Evolutionary conservation across 257 asterid genomes (phyloP), one percentile per base, ranked within the genome.

Genomic region (Phtheirospermum japonicum): DNA sequence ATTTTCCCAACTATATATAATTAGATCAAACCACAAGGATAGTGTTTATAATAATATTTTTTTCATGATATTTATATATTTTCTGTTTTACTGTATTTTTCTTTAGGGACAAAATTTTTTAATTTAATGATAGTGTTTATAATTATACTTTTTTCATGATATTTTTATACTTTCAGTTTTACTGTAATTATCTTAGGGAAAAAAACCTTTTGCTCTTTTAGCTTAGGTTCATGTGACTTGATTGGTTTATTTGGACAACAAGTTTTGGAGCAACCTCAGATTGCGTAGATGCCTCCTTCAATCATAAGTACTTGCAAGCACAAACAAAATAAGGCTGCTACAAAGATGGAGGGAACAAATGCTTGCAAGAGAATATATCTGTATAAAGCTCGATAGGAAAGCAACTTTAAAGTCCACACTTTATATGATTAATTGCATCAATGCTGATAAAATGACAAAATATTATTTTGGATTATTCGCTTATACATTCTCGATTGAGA

Each of bases 381-480:
- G 16, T 54, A 66, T 48, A 70, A 74, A 73, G 73, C 52, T 59
- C 61, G 14, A 16, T 59, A 37, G 12, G 73, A 73, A 67, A 73
- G 70, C 68, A 67, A 54, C 77, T 72, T 67, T 48, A 75, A 73
- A 67, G 66, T 48, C 9, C 59, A 33, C 23, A 54, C 67, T 74
- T 66, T 70, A 64, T 49, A 69, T 71, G 78, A 69, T 68, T 23
- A 23, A 23, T 23, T 81, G 82, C 78, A 76, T 71, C 63, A 37
- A 65, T 71, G 67, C 78, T 50, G 19, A 53, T 16, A 30, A 58
- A 37, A 23, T 13, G 36, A 45, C 37, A 26, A 51, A 4, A 23
- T 23, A 23, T 23, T 23, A 23, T 18, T 67, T 65, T 73, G 68
- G 57, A 70, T 68, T 78, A 72, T 78, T 73, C 84, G 69, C 57